These are phyloP conservation scores for Fusarium sp. DNA, from an alignment of 2,329 filamentous ascomycete species.

Conservation along the genomic window DNA sequence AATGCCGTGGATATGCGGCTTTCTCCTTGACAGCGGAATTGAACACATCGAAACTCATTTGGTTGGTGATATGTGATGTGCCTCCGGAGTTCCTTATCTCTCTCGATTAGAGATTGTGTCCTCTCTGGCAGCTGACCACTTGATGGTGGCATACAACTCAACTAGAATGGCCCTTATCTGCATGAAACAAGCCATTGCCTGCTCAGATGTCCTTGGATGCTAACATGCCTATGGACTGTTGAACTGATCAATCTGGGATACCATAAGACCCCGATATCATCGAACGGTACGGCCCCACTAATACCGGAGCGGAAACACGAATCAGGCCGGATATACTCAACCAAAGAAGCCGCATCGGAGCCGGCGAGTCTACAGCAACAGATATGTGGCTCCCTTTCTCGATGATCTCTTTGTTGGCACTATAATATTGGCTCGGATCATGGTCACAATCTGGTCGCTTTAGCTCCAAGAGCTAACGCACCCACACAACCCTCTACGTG, in stretches of 20 bases:
- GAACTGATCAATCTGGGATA: neutral
- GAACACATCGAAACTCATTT: slow-evolving; percentile 14
- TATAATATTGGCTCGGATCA: slow-evolving; percentile 28
- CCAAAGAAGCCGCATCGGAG: slow-evolving; percentile 7
- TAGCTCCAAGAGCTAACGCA: slow-evolving; percentile 33
- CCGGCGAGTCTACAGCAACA: slow-evolving; percentile 10
- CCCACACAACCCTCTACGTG: slow-evolving; percentile 9
- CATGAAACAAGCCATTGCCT: neutral
- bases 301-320: slow-evolving; percentile 15
- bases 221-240: neutral
- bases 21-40: slow-evolving; percentile 27
- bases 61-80: neutral
- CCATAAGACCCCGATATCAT: neutral
- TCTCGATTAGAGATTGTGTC: neutral
- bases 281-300: slow-evolving; percentile 28
- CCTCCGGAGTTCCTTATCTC: slow-evolving; percentile 11
- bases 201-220: too few species aligned
- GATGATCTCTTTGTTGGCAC: slow-evolving; percentile 20
- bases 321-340: slow-evolving; percentile 9
- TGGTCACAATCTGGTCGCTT: slow-evolving; percentile 27
- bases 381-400: slow-evolving; percentile 24
- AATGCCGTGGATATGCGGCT: slow-evolving; percentile 31
- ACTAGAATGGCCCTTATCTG: neutral
- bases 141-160: slow-evolving; percentile 5
- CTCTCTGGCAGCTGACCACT: slow-evolving; percentile 3